Evolutionary conservation across 106 monocot species (phyloP).

Genomic region (Acanthochlamys bracteata): DNA sequence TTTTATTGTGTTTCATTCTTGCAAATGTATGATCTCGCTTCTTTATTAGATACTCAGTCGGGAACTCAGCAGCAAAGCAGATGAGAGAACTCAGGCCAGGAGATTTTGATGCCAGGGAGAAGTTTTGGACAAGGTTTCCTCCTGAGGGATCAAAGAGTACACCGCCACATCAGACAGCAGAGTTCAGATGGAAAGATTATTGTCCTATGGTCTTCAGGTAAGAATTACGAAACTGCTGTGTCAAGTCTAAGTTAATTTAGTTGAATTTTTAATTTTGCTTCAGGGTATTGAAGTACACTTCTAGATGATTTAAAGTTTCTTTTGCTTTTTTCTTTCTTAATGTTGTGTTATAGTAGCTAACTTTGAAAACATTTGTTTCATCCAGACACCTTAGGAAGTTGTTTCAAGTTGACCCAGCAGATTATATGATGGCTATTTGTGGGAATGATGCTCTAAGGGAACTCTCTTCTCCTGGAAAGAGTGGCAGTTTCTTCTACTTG

Average conservation of each 20-base stretch:
- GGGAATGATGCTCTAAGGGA: constrained; percentile 83
- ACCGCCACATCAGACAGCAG: constrained; percentile 64
- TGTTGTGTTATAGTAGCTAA: too few species aligned
- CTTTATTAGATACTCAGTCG: constrained; percentile 55
- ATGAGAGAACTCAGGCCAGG: constrained; percentile 40
- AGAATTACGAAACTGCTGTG: neutral
- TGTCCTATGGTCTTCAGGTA: constrained; percentile 90
- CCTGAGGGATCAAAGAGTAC: constrained; percentile 83
- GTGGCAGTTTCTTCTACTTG: constrained; percentile 92
- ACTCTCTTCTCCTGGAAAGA: constrained; percentile 88
- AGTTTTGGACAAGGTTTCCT: constrained; percentile 91
- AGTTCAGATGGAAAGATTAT: constrained; percentile 94
- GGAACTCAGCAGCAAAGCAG: constrained; percentile 36
- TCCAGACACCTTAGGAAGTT: constrained; percentile 69
- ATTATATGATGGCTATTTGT: constrained; percentile 88
- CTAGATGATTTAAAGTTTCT: too few species aligned
- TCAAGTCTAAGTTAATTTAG: neutral
- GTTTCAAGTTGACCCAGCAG: constrained; percentile 71
- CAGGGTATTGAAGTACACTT: neutral
- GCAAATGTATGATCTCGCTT: neutral
- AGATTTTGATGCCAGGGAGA: constrained; percentile 81
- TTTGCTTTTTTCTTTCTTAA: too few species aligned
- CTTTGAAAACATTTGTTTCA: neutral
- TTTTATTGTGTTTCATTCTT: too few species aligned
- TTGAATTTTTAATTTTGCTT: neutral